phyloP scores from a whole-genome alignment of 169 alveolate genomes.

The Cryptosporidium baileyi region DNA sequence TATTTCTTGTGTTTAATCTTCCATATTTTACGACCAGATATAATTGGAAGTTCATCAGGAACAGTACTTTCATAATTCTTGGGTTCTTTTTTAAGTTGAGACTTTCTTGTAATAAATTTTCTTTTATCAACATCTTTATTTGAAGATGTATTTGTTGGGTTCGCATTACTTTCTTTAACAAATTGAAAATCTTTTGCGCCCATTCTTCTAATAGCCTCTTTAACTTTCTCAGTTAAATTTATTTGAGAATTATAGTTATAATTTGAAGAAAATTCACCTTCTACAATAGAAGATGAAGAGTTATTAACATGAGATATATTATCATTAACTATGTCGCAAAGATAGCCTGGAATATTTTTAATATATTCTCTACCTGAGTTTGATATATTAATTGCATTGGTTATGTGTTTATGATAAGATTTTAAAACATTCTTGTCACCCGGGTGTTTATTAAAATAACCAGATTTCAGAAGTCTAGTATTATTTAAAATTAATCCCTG shows the following conservation, averaged over 20 bases:
- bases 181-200: slow-evolving; percentile 56
- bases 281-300: neutral
- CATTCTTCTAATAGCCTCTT: slow-evolving; percentile 47
- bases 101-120: slow-evolving; percentile 26
- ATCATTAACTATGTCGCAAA: slow-evolving; percentile 21
- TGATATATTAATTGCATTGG: slow-evolving; percentile 32
- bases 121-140: neutral
- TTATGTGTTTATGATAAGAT: slow-evolving; percentile 47
- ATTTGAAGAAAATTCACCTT: neutral
- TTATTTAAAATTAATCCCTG: slow-evolving; percentile 44
- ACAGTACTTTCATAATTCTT: slow-evolving; percentile 53
- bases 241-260: neutral
- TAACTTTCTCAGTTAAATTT: slow-evolving; percentile 29
- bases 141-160: neutral
- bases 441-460: slow-evolving; percentile 60
- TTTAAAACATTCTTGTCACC: slow-evolving; percentile 47
- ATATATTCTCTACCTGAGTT: slow-evolving; percentile 48
- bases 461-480: slow-evolving; percentile 57
- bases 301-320: neutral
- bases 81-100: slow-evolving; percentile 73
- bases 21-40: slow-evolving; percentile 76
- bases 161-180: slow-evolving; percentile 7
- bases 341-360: slow-evolving; percentile 31
- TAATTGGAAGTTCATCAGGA: slow-evolving; percentile 74
- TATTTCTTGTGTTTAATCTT: slow-evolving; percentile 73